Conservation (phyloP, 2,329 filamentous ascomycete species). For the Aureobasidium uvarum region DNA sequence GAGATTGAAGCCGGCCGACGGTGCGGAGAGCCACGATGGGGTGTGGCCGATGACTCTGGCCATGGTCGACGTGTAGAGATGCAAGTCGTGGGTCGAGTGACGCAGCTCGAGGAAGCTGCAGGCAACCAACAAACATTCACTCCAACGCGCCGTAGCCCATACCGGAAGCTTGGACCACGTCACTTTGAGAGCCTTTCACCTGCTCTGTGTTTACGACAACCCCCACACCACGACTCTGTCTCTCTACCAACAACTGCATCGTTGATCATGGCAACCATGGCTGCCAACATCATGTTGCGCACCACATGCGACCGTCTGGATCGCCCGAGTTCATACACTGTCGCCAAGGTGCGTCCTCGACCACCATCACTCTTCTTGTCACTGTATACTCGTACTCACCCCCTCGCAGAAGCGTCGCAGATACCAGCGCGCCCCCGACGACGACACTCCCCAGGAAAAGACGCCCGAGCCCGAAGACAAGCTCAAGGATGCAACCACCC, state of each 20-base stretch:
- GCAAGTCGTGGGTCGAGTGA: neutral
- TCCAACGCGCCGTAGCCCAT: neutral
- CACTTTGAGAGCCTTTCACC: neutral
- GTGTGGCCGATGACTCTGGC: constrained; percentile 82
- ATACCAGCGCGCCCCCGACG: constrained; percentile 58
- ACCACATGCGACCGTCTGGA: constrained; percentile 90
- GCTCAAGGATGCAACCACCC: constrained; percentile 81
- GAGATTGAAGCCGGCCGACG: constrained; percentile 72
- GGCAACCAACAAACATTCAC: neutral
- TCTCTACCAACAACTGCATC: neutral
- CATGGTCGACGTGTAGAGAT: constrained; percentile 55
- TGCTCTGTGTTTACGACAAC: no score
- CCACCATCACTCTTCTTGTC: constrained; percentile 15
- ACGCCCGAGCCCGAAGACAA: constrained; percentile 69
- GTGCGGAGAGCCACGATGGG: constrained; percentile 79
- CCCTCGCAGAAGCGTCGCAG: constrained; percentile 65
- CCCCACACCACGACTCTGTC: neutral
- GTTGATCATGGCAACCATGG: neutral
- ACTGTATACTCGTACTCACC: constrained; percentile 22
- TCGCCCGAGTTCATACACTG: constrained; percentile 91
- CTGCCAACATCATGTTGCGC: constrained; percentile 40
- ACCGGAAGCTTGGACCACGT: constrained; percentile 21
- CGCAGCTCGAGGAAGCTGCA: neutral
- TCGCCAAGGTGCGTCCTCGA: constrained; percentile 63
- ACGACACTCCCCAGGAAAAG: constrained; percentile 41